Conservation (phyloP, 2,329 filamentous ascomycete species). For the Aspergillus amoenus region DNA sequence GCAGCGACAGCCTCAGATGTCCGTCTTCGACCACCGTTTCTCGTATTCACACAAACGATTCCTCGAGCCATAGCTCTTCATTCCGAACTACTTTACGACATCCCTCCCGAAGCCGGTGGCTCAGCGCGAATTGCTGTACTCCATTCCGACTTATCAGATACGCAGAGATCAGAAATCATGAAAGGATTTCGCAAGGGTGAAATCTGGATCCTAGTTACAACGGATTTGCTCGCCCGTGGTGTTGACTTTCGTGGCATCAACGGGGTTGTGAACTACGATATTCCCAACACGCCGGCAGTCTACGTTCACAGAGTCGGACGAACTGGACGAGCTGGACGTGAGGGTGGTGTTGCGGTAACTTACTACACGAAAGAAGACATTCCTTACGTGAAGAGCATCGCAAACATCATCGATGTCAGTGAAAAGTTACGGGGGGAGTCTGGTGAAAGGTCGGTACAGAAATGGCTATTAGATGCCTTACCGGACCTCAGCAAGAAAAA, state of each 20-base stretch:
- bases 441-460: conserved; percentile 63
- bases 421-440: conserved; percentile 64
- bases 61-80: conserved; percentile 83
- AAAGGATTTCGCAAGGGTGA: conserved; percentile 85
- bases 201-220: conserved; percentile 95
- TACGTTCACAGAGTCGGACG: conserved; percentile 94
- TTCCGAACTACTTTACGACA: conserved; percentile 90
- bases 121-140: conserved; percentile 82
- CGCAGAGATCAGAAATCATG: conserved; percentile 76
- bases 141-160: conserved; percentile 80
- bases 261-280: conserved; percentile 96
- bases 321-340: conserved; percentile 82
- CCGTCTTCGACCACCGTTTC: conserved; percentile 76
- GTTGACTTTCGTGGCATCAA: conserved; percentile 95
- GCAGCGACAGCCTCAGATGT: conserved; percentile 49
- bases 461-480: conserved; percentile 85
- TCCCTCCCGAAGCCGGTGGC: conserved; percentile 82
- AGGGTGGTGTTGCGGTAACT: conserved; percentile 86
- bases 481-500: conserved; percentile 81
- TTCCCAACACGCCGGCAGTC: conserved; percentile 81
- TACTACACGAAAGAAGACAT: conserved; percentile 96
- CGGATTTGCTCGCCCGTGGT: conserved; percentile 85
- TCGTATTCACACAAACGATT: conserved; percentile 96
- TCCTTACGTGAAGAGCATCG: conserved; percentile 82
- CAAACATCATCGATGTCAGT: conserved; percentile 83